phyloP scores from a whole-genome alignment of 139 green algal species.

The Micractinium sp. region DNA sequence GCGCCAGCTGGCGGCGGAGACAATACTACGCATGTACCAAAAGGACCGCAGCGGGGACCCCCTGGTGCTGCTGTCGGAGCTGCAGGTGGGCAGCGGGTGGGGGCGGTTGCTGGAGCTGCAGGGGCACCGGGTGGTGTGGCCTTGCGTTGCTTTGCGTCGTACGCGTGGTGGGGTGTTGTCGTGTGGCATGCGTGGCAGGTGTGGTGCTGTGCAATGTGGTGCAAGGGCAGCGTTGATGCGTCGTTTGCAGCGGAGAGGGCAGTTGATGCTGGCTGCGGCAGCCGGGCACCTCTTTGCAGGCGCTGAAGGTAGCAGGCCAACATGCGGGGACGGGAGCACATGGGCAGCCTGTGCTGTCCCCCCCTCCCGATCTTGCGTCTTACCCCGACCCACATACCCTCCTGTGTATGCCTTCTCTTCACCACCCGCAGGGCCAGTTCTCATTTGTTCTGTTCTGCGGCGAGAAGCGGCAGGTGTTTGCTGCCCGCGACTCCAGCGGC shows the following conservation, averaged over 20 bases:
- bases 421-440: conserved; percentile 69
- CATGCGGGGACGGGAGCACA: background rate
- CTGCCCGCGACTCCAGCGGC: conserved; percentile 49
- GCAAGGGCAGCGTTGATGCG: background rate
- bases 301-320: background rate
- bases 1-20: conserved; percentile 18
- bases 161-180: background rate
- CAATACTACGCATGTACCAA: conserved; percentile 58
- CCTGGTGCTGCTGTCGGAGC: conserved; percentile 75
- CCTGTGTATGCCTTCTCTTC: background rate
- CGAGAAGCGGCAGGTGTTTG: conserved; percentile 65
- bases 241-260: background rate
- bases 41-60: conserved; percentile 52
- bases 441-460: conserved; percentile 77
- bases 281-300: background rate
- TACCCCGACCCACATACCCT: background rate
- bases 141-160: background rate
- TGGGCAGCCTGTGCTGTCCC: background rate
- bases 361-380: background rate
- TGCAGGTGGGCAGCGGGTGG: conserved; percentile 57
- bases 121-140: conserved; percentile 8
- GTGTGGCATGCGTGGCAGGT: background rate
- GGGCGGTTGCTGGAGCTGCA: conserved; percentile 63
- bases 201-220: background rate
- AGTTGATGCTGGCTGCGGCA: background rate